Evolutionary conservation across 1,284 basidiomycete species (phyloP), one percentile per base, ranked within the genome.

Genomic region (Vanrija sp.): DNA sequence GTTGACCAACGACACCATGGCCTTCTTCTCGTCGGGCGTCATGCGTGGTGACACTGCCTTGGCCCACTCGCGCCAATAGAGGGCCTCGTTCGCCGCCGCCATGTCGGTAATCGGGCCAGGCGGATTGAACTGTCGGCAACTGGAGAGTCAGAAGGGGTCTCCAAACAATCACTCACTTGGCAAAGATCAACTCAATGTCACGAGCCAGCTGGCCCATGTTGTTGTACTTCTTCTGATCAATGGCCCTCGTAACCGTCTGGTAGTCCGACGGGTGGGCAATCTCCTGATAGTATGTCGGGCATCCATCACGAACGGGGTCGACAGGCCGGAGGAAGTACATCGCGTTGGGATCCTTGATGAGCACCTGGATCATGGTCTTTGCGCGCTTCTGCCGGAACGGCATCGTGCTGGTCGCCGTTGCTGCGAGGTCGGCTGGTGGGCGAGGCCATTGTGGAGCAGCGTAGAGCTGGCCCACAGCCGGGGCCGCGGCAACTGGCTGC

Each of bases 251-350:
- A 69, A 98, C 90, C 10, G 94, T 96, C 10, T 85, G 85, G 53
- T 98, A 86, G 77, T 98, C 94, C 92, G 98, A 98, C 6, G 96
- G 96, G 61, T 88, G 78, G 62, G 84, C 80, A 71, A 99, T 97
- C 78, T 98, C 96, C 10, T 96, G 85, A 56, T 89, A 85, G 73
- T 98, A 98, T 87, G 90, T 91, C 42, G 89, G 92, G 74, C 87
- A 94, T 26, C 86, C 91, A 76, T 88, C 89, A 49, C 78, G 72
- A 6, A 87, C 75, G 0, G 94, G 88, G 74, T 98, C 89, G 15
- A 98, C 95, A 2, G 95, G 92, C 18, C 82, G 80, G 42, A 83
- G 71, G 78, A 98, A 98, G 26, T 95, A 88, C 28, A 78, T 73
- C 14, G 86, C 84, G 65, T 90, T 86, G 1, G 86, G 83, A 29